Percentiles rank a stretch among this genome's conserved stretches.
These are phyloP conservation scores for Leucosporidium scottii DNA, from an alignment of 768 basidiomycete species.

Conservation along the genomic window DNA sequence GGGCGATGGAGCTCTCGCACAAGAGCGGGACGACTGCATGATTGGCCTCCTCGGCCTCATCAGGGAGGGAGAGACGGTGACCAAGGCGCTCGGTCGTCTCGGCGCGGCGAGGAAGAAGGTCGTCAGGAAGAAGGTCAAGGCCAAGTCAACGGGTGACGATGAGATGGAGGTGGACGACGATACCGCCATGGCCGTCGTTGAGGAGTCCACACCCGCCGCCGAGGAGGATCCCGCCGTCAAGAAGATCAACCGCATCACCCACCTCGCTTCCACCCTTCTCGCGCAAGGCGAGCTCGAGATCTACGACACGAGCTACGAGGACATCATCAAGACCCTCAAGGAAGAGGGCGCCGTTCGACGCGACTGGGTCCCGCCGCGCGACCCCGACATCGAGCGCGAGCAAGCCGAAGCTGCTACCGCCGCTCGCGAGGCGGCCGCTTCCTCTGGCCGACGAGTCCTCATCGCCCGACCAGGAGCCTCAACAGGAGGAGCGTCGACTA, in stretches of 20 bases:
- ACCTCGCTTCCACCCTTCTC: slow-evolving; percentile 81
- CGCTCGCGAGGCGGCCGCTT: slow-evolving; percentile 3
- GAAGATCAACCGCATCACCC: slow-evolving; percentile 66
- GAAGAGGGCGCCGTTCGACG: slow-evolving; percentile 61
- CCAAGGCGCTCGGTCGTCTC: slow-evolving; percentile 79
- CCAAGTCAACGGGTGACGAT: slow-evolving; percentile 29
- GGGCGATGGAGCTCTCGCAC: slow-evolving; percentile 47
- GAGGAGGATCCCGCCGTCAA: slow-evolving; percentile 13
- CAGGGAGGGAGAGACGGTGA: slow-evolving; percentile 81
- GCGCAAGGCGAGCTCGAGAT: slow-evolving; percentile 70
- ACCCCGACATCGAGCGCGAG: slow-evolving; percentile 36
- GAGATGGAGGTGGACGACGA: slow-evolving; percentile 53
- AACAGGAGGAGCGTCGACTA: not conserved
- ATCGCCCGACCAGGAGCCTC: slow-evolving; percentile 9
- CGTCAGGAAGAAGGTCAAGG: slow-evolving; percentile 36
- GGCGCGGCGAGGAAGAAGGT: slow-evolving; percentile 47
- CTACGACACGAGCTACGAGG: slow-evolving; percentile 78
- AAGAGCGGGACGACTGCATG: slow-evolving; percentile 45
- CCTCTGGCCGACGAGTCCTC: not conserved
- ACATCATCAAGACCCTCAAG: slow-evolving; percentile 68
- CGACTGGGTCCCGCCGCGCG: slow-evolving; percentile 68
- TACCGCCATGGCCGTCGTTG: not conserved
- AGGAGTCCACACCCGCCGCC: not conserved
- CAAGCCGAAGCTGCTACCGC: slow-evolving; percentile 46
- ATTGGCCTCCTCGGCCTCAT: slow-evolving; percentile 59